A percentile compares a stretch with the other conserved stretches of the same genome.
Conservation (phyloP, 495 filamentous ascomycete species). For the Penicillium simplicissimum region DNA sequence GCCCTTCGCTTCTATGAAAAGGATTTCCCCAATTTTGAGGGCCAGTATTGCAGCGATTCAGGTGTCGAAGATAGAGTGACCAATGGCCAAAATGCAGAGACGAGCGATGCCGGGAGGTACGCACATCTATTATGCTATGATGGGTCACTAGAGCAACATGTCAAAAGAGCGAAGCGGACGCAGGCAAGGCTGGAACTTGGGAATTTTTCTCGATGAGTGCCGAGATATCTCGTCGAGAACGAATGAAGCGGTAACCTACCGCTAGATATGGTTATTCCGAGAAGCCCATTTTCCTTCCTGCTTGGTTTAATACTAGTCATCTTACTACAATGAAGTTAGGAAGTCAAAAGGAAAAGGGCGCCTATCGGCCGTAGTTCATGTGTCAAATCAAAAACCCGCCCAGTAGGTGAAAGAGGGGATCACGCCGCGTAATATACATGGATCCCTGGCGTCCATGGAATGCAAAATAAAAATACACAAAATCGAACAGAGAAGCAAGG, state of each 20-base stretch:
- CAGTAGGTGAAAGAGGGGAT: not conserved
- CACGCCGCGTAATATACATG: constrained; percentile 3
- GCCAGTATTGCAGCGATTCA: too few relatives aligned
- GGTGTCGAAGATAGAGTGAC: too few relatives aligned
- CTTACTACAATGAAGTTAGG: too few relatives aligned
- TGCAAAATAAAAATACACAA: not conserved
- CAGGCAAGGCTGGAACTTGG: not conserved
- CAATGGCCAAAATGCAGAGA: not conserved
- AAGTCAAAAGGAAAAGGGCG: not conserved
- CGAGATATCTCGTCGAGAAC: not conserved
- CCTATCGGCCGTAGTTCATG: not conserved
- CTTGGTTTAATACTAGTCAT: too few relatives aligned
- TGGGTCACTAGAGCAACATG: not conserved
- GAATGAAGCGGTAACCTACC: too few relatives aligned
- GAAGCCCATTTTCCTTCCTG: too few relatives aligned
- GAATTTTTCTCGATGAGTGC: not conserved
- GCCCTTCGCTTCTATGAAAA: too few relatives aligned
- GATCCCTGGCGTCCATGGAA: not conserved
- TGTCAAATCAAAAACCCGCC: not conserved
- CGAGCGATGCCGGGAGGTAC: not conserved
- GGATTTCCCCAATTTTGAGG: too few relatives aligned
- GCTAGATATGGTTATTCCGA: too few relatives aligned
- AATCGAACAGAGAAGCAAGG: not conserved
- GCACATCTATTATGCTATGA: not conserved
- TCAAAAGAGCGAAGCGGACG: not conserved